Percentiles rank a stretch among this genome's conserved stretches.
Evolutionary conservation across 257 asterid genomes (phyloP).

Genomic region (Haberlea rhodopensis): DNA sequence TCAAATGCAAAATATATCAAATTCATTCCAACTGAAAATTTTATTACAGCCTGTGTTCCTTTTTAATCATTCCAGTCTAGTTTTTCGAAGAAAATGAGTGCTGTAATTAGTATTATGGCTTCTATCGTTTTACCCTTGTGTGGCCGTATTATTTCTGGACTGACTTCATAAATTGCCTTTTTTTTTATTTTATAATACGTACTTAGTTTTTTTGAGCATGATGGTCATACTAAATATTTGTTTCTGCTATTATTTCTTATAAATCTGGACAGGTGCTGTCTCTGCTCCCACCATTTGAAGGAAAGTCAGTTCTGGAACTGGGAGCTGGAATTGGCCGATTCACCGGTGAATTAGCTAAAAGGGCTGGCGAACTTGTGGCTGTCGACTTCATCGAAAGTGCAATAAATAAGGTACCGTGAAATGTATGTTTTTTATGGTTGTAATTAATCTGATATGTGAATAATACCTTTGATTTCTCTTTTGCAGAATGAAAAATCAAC

Average conservation of each 20-base stretch:
- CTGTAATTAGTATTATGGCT: too few relatives aligned
- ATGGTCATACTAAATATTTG: background rate
- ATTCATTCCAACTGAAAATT: background rate
- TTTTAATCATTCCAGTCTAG: background rate
- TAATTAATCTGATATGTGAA: background rate
- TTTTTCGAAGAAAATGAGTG: too few relatives aligned
- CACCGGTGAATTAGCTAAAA: conserved; percentile 79
- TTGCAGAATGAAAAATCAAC: conserved; percentile 73
- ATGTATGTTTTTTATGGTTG: conserved; percentile 13
- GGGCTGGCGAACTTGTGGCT: conserved; percentile 70
- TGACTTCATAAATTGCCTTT: too few relatives aligned
- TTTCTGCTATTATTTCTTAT: background rate
- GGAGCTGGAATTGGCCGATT: conserved; percentile 99
- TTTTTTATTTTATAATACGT: too few relatives aligned
- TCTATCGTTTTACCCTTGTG: too few relatives aligned
- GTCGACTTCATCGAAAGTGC: conserved; percentile 84
- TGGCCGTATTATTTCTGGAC: too few relatives aligned
- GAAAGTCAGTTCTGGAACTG: conserved; percentile 80
- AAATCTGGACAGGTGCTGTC: conserved; percentile 60
- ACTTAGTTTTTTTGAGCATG: too few relatives aligned
- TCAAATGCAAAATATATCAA: too few relatives aligned
- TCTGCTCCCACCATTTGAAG: conserved; percentile 76
- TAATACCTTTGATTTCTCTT: conserved; percentile 6
- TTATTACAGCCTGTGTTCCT: background rate
- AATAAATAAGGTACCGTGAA: conserved; percentile 63